Percentiles rank a stretch among this genome's conserved stretches.
phyloP scores from a whole-genome alignment of 768 basidiomycete species.

The Suillus weaverae region DNA sequence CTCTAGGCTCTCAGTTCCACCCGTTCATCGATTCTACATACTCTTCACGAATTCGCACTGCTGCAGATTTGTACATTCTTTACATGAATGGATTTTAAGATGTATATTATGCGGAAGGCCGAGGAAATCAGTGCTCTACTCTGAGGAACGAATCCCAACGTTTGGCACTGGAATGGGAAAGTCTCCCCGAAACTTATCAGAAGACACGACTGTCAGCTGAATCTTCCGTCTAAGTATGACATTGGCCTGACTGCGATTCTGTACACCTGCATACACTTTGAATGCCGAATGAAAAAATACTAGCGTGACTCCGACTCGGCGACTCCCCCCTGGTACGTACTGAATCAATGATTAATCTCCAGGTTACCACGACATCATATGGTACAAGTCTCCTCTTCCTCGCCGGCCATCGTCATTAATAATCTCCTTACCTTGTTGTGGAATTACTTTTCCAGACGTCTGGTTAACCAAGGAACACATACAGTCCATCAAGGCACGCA shows the following conservation, averaged over 20 bases:
- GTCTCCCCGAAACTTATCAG: background rate
- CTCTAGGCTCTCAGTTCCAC: background rate
- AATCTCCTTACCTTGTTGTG: background rate
- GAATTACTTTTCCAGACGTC: background rate
- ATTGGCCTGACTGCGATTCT: background rate
- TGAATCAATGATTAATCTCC: background rate
- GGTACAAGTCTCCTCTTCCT: background rate
- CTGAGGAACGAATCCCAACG: background rate
- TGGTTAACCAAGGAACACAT: background rate
- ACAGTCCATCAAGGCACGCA: background rate
- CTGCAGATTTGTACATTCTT: background rate
- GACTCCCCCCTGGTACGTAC: background rate
- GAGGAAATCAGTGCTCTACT: background rate
- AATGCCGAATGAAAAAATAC: background rate
- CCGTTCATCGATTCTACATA: background rate
- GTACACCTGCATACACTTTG: background rate
- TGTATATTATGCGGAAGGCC: background rate
- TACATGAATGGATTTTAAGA: background rate
- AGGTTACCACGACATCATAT: background rate
- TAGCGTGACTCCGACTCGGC: background rate
- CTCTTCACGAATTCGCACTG: background rate
- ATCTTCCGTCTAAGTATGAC: background rate
- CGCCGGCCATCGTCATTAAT: background rate
- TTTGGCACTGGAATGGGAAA: background rate
- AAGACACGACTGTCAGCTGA: background rate